Base-by-base conservation (phyloP, 2,329 filamentous ascomycete genomes). In the Cercospora berteroae region DNA sequence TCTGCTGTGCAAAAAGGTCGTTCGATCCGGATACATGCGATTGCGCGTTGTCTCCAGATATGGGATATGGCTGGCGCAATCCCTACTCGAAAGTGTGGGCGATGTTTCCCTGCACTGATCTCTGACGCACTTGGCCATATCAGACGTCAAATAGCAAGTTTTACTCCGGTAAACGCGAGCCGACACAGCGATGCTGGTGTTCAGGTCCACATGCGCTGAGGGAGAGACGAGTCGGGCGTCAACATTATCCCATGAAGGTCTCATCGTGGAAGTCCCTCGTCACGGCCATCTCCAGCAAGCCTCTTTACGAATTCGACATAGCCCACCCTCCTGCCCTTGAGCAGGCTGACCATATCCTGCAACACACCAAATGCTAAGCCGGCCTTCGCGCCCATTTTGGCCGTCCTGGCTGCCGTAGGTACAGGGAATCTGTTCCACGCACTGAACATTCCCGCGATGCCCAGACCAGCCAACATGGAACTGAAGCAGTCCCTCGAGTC, bases 381-480 rank as follows among this genome's bases (percentile, higher is more conserved):
- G 71, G 93, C 89, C 72, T 90, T 83, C 56, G 97, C 82, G 1
- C 93, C 94, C 73, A 91, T 87, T 77, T 89, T 91, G 60, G 93
- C 93, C 52, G 92, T 95, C 69, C 82, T 75, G 42, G 80, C 80
- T 20, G 81, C 80, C 25, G 80, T 83, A 23, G 89, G 88, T 31
- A 94, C 81, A 36, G 93, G 91, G 74, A 97, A 92, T 50, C 89
- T 86, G 82, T 94, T 91, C 87, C 91, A 90, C 67, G 93, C 82
- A 77, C 93, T 96, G 83, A 97, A 97, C 8, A 89, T 85, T 2
- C 94, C 94, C 0, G 94, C 92, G 39, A 95, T 90, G 0, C 91
- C 90, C 78, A 97, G 82, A 57, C 92, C 94, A 27, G 95, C 93
- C 66, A 94, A 84, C 5, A 93, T 87, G 0, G 92, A 96, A 71